Evolutionary conservation across 768 basidiomycete species (phyloP).

Genomic region (Lentinula sp.): DNA sequence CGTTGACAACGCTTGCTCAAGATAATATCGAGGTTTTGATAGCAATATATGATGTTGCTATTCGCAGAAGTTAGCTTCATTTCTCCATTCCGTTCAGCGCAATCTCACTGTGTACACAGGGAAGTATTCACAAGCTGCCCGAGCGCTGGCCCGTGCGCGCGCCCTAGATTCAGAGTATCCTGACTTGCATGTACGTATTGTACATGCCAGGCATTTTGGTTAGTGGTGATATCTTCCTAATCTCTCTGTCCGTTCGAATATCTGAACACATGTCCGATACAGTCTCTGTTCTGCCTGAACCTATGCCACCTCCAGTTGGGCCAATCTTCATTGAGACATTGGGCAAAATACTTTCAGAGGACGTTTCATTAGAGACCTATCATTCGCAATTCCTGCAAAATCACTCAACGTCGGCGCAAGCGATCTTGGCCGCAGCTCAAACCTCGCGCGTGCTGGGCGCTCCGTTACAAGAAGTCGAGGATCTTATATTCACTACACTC

Average conservation of each 20-base stretch:
- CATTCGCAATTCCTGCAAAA: constrained; percentile 74
- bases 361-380: constrained; percentile 54
- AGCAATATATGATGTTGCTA: constrained; percentile 72
- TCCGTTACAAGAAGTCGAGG: constrained; percentile 56
- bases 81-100: background rate
- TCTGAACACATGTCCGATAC: background rate
- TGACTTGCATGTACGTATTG: constrained; percentile 64
- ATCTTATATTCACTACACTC: constrained; percentile 39
- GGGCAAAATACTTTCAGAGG: constrained; percentile 46
- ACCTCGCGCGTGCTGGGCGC: constrained; percentile 42
- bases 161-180: constrained; percentile 50
- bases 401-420: constrained; percentile 41
- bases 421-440: constrained; percentile 60
- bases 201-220: constrained; percentile 59
- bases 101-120: constrained; percentile 34
- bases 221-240: constrained; percentile 9
- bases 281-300: constrained; percentile 42
- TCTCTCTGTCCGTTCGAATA: background rate
- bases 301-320: constrained; percentile 36
- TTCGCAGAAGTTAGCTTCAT: constrained; percentile 64
- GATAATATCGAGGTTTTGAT: constrained; percentile 67
- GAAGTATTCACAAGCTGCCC: constrained; percentile 73
- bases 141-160: constrained; percentile 56
- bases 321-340: constrained; percentile 43
- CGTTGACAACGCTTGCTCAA: constrained; percentile 47